phyloP scores from a whole-genome alignment of 2,329 filamentous ascomycete genomes.

The Fusarium abutilonis region DNA sequence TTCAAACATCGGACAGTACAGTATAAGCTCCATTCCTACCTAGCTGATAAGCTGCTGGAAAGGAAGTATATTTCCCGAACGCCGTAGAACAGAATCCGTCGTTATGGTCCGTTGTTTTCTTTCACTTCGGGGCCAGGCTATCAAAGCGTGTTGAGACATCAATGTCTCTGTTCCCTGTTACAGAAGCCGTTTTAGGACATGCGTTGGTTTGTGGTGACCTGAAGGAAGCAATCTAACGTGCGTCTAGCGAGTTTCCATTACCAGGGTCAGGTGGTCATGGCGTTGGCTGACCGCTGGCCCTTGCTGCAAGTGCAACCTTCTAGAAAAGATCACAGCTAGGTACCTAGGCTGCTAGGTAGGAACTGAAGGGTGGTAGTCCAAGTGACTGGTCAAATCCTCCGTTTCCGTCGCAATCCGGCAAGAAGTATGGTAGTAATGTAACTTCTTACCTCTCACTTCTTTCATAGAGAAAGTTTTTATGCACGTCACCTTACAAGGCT shows the following conservation, averaged over 20 bases:
- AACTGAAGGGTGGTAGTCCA: not conserved
- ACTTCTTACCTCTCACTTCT: not conserved
- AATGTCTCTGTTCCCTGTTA: constrained; percentile 1
- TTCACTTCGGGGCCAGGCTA: no score
- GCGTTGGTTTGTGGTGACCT: constrained; percentile 23
- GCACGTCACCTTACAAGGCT: constrained; percentile 20
- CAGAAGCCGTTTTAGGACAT: not conserved
- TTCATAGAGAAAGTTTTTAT: not conserved
- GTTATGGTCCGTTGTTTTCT: no score
- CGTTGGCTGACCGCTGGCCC: constrained; percentile 35
- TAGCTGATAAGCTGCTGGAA: no score
- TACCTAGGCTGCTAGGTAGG: not conserved
- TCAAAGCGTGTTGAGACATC: not conserved
- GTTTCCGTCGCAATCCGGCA: not conserved
- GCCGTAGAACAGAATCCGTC: no score
- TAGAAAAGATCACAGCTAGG: constrained; percentile 25
- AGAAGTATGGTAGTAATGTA: not conserved
- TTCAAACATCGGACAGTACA: no score
- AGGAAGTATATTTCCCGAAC: no score
- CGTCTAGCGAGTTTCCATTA: constrained; percentile 44
- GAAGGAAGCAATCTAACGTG: constrained; percentile 38
- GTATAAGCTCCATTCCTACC: no score
- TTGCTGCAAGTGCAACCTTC: constrained; percentile 29
- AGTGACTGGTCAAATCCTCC: constrained; percentile 6
- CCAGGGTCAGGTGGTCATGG: constrained; percentile 40